Percentiles rank a stretch among this genome's conserved stretches.
Conservation (phyloP, 441 rosid genomes). For the Gossypium schwendimanii region DNA sequence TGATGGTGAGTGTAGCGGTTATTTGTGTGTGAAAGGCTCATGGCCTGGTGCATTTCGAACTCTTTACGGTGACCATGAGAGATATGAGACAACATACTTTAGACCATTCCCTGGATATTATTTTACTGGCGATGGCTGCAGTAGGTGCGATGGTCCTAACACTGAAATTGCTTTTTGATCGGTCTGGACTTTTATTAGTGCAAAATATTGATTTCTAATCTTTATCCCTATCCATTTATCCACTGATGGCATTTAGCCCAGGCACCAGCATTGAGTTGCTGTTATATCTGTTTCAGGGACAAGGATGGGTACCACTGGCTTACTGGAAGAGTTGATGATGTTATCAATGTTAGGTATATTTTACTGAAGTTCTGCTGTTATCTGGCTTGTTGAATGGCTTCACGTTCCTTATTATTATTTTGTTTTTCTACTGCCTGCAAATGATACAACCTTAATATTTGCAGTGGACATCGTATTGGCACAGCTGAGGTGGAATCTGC, state of each 20-base stretch:
- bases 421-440: neutral
- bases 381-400: constrained; percentile 5
- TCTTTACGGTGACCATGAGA: constrained; percentile 92
- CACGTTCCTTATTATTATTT: neutral
- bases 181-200: too few relatives aligned
- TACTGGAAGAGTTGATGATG: constrained; percentile 90
- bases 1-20: constrained; percentile 92
- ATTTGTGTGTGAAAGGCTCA: constrained; percentile 79
- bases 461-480: constrained; percentile 95
- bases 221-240: neutral
- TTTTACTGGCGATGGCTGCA: constrained; percentile 94
- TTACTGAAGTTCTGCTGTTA: neutral
- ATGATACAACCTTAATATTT: constrained; percentile 12
- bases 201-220: too few relatives aligned
- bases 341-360: constrained; percentile 84
- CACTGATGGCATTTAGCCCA: neutral
- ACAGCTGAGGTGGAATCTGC: constrained; percentile 99
- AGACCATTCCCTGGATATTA: constrained; percentile 93
- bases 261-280: neutral
- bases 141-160: constrained; percentile 43
- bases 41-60: constrained; percentile 99
- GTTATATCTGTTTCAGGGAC: constrained; percentile 56
- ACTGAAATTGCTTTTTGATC: neutral
- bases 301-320: constrained; percentile 97
- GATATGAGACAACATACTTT: constrained; percentile 95